These are phyloP conservation scores for Byssoonygena ceratinophila DNA, from an alignment of 2,329 filamentous ascomycete species.

Conservation along the genomic window DNA sequence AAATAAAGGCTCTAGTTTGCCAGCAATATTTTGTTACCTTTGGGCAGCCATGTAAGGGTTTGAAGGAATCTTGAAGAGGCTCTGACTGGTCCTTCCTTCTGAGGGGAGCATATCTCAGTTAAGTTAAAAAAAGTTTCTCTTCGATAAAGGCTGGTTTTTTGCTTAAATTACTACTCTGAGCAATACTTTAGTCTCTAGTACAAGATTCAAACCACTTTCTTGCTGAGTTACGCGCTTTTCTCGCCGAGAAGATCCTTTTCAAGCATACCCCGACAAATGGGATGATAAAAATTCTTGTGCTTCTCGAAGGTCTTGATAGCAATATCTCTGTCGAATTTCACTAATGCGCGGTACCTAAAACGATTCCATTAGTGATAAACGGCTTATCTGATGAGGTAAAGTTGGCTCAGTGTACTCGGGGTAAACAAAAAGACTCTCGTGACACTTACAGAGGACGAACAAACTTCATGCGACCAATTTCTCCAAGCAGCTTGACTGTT, in stretches of 20 bases:
- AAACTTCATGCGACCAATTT: slow-evolving; percentile 93
- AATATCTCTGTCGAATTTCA: slow-evolving; percentile 60
- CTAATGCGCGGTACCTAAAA: slow-evolving; percentile 53
- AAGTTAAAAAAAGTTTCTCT: no score
- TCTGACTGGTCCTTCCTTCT: no score
- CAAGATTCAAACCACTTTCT: no score
- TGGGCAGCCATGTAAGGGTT: no score
- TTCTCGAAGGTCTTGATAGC: slow-evolving; percentile 75
- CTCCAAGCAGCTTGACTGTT: slow-evolving; percentile 63
- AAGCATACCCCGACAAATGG: slow-evolving; percentile 76
- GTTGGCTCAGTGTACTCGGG: no score
- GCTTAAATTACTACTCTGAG: no score
- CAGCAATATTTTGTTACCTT: no score
- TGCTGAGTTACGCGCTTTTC: not conserved
- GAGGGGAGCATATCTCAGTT: no score
- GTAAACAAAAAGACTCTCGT: not conserved
- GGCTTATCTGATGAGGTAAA: not conserved
- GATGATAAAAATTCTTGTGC: slow-evolving; percentile 89
- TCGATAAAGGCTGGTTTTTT: no score
- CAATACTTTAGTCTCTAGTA: no score
- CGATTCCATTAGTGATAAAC: not conserved
- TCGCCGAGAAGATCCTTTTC: slow-evolving; percentile 62
- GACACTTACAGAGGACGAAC: slow-evolving; percentile 63
- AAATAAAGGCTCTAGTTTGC: no score
- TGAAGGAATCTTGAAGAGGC: no score